Evolutionary conservation across 2,329 filamentous ascomycete genomes (phyloP).

Genomic region (Diaporthe sp.): DNA sequence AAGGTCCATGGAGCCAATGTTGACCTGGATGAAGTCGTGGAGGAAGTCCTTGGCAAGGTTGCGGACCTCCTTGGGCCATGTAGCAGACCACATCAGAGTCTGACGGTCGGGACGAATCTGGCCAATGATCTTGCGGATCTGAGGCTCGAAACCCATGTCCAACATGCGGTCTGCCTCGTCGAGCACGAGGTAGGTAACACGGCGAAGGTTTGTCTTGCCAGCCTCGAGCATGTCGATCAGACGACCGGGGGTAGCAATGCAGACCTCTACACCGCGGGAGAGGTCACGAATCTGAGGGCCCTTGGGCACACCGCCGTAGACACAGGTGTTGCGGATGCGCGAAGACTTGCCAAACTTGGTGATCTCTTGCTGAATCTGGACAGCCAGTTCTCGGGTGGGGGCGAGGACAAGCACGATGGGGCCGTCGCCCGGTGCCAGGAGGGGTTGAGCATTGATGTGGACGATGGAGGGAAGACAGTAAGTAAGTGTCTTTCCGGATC

Average conservation of each 20-base stretch:
- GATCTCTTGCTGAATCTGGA: conserved; percentile 98
- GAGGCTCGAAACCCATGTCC: conserved; percentile 99
- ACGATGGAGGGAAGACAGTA: conserved; percentile 99
- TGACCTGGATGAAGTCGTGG: conserved; percentile 97
- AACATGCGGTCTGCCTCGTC: conserved; percentile 99
- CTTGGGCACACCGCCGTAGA: conserved; percentile 99
- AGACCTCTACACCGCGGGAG: conserved; percentile 95
- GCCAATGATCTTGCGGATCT: conserved; percentile 98
- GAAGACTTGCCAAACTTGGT: conserved; percentile 99
- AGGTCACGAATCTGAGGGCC: conserved; percentile 97
- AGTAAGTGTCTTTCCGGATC: conserved; percentile 98
- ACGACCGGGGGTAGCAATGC: conserved; percentile 97
- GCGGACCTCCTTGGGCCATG: conserved; percentile 98
- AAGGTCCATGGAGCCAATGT: conserved; percentile 96
- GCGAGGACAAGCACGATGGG: conserved; percentile 97
- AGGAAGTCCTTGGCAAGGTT: conserved; percentile 92
- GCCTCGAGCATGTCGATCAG: conserved; percentile 99
- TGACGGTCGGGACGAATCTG: conserved; percentile 99
- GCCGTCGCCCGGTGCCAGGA: conserved; percentile 93
- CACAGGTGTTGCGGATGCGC: conserved; percentile 97
- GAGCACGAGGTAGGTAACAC: conserved; percentile 97
- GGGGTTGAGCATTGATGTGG: conserved; percentile 98
- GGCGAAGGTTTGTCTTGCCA: conserved; percentile 97
- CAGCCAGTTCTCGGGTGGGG: conserved; percentile 96
- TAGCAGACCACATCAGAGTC: conserved; percentile 99